Evolutionary conservation across 2,329 filamentous ascomycete genomes (phyloP), one percentile per base, ranked within the genome.

Genomic region (Colletotrichum shisoi): DNA sequence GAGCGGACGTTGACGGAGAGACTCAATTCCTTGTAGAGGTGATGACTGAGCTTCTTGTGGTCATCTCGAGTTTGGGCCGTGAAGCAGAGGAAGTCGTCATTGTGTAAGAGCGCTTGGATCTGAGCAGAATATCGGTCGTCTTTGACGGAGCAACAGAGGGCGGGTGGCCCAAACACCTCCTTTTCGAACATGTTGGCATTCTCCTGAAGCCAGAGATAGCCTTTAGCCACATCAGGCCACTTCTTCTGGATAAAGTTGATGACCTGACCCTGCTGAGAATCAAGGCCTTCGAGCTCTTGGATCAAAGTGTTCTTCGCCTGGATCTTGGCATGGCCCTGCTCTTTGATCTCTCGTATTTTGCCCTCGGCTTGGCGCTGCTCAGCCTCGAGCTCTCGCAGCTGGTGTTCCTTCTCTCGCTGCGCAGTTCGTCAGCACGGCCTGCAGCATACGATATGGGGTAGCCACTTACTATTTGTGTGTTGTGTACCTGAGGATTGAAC

Each of bases 141-240:
- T 71, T 89, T 93, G 60, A 97, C 81, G 0, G 90, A 91, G 77
- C 93, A 97, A 65, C 86, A 90, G 39, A 97, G 81, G 73, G 95
- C 86, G 0, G 94, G 89, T 6, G 94, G 94, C 0, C 91, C 93
- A 74, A 91, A 93, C 4, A 97, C 89, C 65, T 90, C 84, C 70
- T 90, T 87, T 73, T 91, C 86, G 70, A 97, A 95, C 56, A 85
- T 77, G 62, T 84, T 75, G 67, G 84, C 84, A 74, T 99, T 88
- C 2, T 87, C 77, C 73, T 92, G 85, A 58, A 98, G 84, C 94
- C 94, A 99, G 48, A 89, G 83, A 88, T 92, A 97, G 2, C 89
- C 93, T 70, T 75, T 81, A 12, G 85, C 85, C 2, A 90, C 87
- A 63, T 97, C 91, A 0, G 75, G 75, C 12, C 89, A 90, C 0